Evolutionary conservation across 495 filamentous ascomycete genomes (phyloP).

Genomic region (Hypoxylon intermedium): DNA sequence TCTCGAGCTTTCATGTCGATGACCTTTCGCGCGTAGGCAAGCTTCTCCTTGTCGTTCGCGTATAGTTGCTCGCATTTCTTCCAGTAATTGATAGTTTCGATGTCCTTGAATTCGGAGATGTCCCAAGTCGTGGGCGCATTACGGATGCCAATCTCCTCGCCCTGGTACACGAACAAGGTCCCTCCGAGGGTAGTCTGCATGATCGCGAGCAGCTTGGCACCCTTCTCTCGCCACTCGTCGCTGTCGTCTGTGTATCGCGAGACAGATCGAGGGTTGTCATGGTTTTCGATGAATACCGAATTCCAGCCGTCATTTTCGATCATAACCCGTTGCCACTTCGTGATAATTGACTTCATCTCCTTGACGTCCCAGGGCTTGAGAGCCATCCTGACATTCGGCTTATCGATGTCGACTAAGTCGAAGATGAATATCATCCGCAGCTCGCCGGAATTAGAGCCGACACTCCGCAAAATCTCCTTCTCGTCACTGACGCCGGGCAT

Average conservation of each 20-base stretch:
- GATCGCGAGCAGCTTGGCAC: slow-evolving; percentile 68
- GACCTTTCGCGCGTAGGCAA: slow-evolving; percentile 48
- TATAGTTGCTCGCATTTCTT: slow-evolving; percentile 45
- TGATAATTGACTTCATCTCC: slow-evolving; percentile 62
- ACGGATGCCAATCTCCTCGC: slow-evolving; percentile 71
- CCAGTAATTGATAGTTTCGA: slow-evolving; percentile 69
- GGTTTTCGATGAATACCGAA: slow-evolving; percentile 68
- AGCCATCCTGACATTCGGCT: slow-evolving; percentile 48
- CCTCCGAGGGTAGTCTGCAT: slow-evolving; percentile 62
- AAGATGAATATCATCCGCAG: slow-evolving; percentile 74
- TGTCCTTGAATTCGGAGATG: slow-evolving; percentile 69
- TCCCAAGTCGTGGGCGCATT: slow-evolving; percentile 66
- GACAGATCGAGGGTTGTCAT: slow-evolving; percentile 67
- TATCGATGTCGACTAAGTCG: slow-evolving; percentile 62
- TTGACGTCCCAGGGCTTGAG: slow-evolving; percentile 59
- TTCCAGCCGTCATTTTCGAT: slow-evolving; percentile 67
- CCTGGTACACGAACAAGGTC: slow-evolving; percentile 72
- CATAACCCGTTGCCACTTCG: slow-evolving; percentile 67
- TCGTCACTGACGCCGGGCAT: slow-evolving; percentile 63
- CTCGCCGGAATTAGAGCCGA: slow-evolving; percentile 61
- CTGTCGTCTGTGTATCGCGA: slow-evolving; percentile 57
- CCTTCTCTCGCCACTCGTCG: slow-evolving; percentile 50
- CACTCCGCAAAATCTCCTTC: slow-evolving; percentile 60
- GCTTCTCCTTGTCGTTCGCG: slow-evolving; percentile 36
- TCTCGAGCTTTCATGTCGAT: slow-evolving; percentile 64